phyloP scores from a whole-genome alignment of 176 grass and related monocot species.

The Eragrostis nindensis region DNA sequence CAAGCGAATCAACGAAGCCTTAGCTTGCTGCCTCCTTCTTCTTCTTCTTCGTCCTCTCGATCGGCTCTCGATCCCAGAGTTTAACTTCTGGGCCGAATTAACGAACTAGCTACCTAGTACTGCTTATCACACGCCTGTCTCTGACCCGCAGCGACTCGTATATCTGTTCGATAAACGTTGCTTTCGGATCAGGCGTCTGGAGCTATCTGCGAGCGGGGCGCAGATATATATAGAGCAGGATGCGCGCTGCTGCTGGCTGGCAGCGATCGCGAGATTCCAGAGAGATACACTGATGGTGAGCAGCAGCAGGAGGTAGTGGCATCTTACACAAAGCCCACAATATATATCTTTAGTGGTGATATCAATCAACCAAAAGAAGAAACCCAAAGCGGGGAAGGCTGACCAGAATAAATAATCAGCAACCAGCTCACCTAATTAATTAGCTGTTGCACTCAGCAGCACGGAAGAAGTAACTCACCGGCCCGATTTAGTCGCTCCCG shows the following conservation, averaged over 20 bases:
- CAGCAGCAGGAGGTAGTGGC: slow-evolving; percentile 30
- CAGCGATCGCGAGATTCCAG: neutral
- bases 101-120: neutral
- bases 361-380: slow-evolving; percentile 28
- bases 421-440: too few species aligned
- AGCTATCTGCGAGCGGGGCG: neutral
- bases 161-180: too few species aligned
- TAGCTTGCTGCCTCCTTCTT: too few species aligned
- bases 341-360: neutral
- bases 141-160: neutral
- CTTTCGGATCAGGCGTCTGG: slow-evolving; percentile 3
- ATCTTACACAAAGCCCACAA: slow-evolving; percentile 56
- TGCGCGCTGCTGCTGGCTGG: too few species aligned
- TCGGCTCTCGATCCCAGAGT: too few species aligned
- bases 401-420: neutral
- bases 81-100: too few species aligned
- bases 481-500: too few species aligned
- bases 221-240: slow-evolving; percentile 28
- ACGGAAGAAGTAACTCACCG: too few species aligned
- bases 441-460: too few species aligned
- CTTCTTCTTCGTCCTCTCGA: too few species aligned
- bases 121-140: neutral
- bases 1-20: neutral
- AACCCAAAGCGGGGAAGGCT: slow-evolving; percentile 8
- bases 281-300: neutral